Conservation (phyloP, 306 rosid genomes). For the Quercus glauca region DNA sequence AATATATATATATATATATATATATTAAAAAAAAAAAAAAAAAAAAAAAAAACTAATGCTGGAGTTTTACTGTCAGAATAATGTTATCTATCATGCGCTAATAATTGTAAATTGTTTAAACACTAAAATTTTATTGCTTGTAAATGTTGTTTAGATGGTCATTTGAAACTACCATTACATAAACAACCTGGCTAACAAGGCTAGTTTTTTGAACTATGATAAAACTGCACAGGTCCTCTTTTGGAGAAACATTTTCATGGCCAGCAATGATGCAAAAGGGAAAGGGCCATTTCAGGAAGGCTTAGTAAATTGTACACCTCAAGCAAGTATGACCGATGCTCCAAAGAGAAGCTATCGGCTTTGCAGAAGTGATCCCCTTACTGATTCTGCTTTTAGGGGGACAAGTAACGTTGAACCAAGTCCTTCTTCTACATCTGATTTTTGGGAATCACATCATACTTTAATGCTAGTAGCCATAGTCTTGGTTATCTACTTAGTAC, state of each 20-base stretch:
- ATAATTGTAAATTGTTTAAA: background rate
- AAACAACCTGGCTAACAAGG: constrained; percentile 1
- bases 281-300: constrained; percentile 38
- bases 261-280: constrained; percentile 27
- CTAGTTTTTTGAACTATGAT: constrained; percentile 10
- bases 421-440: constrained; percentile 23
- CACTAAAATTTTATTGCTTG: background rate
- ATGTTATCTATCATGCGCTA: too few relatives aligned
- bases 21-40: too few relatives aligned
- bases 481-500: constrained; percentile 33
- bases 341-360: constrained; percentile 35
- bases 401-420: constrained; percentile 1
- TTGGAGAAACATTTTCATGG: constrained; percentile 43
- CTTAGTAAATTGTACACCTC: constrained; percentile 18
- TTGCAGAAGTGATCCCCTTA: constrained; percentile 54
- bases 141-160: background rate
- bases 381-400: constrained; percentile 7
- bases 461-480: constrained; percentile 21
- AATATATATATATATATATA: too few relatives aligned
- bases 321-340: constrained; percentile 10
- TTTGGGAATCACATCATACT: constrained; percentile 28
- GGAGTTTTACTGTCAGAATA: too few relatives aligned
- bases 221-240: constrained; percentile 20
- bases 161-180: background rate
- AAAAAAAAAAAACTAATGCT: too few relatives aligned